A percentile compares a stretch with the other conserved stretches of the same genome.
Evolutionary conservation across 2,329 filamentous ascomycete genomes (phyloP).

Genomic region (Fusarium multiceps): DNA sequence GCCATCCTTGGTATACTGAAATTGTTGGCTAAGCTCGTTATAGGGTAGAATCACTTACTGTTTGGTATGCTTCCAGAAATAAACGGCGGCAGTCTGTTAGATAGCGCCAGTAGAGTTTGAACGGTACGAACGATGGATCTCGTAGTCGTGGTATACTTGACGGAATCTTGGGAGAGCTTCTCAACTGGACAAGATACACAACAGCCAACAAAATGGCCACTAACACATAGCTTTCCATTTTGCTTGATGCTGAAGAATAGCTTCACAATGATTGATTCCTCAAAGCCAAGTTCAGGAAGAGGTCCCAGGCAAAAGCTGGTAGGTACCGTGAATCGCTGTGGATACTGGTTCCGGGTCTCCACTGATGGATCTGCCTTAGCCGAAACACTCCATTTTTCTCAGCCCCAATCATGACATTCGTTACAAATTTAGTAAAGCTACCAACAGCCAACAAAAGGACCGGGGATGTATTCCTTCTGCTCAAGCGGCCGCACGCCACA

Average conservation of each 20-base stretch:
- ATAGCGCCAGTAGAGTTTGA: slow-evolving; percentile 36
- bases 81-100: slow-evolving; percentile 47
- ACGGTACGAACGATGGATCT: slow-evolving; percentile 5
- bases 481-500: slow-evolving; percentile 8
- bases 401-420: not conserved
- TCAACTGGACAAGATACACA: not conserved
- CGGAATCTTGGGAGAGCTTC: slow-evolving; percentile 3
- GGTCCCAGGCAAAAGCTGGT: not conserved
- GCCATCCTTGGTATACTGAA: slow-evolving; percentile 54
- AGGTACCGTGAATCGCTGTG: not conserved
- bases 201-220: not conserved
- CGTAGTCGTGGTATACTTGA: slow-evolving; percentile 3
- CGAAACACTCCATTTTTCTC: slow-evolving; percentile 8
- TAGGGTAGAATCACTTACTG: slow-evolving; percentile 16
- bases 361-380: slow-evolving; percentile 10
- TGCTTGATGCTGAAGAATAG: not conserved
- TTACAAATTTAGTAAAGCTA: not conserved
- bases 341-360: not conserved
- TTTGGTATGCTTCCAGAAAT: slow-evolving; percentile 48
- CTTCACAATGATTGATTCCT: not conserved
- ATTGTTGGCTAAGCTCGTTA: accelerated
- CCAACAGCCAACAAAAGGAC: not conserved
- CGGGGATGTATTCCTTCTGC: not conserved
- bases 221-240: slow-evolving; percentile 14
- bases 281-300: not conserved